Evolutionary conservation across 2,329 filamentous ascomycete species (phyloP).

Genomic region (Pestalotiopsis sp.): DNA sequence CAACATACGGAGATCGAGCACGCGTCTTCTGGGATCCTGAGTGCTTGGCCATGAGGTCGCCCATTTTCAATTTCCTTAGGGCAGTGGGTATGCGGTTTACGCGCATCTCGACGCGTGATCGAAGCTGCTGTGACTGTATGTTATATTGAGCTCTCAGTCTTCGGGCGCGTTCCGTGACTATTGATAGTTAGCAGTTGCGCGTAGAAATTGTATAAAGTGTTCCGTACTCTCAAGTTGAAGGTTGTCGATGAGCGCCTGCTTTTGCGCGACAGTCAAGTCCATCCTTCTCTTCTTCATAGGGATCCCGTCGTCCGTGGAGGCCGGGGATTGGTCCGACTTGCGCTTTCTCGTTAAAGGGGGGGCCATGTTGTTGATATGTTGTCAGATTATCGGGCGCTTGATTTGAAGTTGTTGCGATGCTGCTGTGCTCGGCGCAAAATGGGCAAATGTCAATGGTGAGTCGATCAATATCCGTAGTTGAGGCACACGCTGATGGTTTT

Average conservation of each 20-base stretch:
- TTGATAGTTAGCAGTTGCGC: constrained; percentile 14
- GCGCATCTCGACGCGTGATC: constrained; percentile 86
- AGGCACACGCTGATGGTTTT: not conserved
- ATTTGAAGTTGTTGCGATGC: not conserved
- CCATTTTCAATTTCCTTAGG: constrained; percentile 79
- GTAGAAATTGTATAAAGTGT: not conserved
- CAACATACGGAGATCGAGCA: constrained; percentile 26
- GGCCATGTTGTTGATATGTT: constrained; percentile 41
- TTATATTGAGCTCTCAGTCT: constrained; percentile 88
- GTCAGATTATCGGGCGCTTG: not conserved
- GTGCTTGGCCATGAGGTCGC: constrained; percentile 67
- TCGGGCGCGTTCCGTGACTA: constrained; percentile 53
- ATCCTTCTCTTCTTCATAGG: constrained; percentile 64
- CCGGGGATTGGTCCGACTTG: constrained; percentile 42
- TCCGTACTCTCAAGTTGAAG: constrained; percentile 81
- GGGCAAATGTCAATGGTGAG: not conserved
- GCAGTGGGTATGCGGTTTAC: constrained; percentile 87
- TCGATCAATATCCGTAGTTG: not conserved
- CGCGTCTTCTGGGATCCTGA: constrained; percentile 44
- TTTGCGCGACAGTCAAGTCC: constrained; percentile 71
- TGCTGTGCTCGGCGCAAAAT: not conserved
- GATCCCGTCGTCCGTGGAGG: constrained; percentile 45
- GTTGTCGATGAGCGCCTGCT: constrained; percentile 87
- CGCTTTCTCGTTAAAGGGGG: constrained; percentile 48
- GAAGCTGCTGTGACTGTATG: constrained; percentile 82